Evolutionary conservation across 176 grass and related monocot genomes (phyloP).

Genomic region (Miscanthus lutarioriparius): DNA sequence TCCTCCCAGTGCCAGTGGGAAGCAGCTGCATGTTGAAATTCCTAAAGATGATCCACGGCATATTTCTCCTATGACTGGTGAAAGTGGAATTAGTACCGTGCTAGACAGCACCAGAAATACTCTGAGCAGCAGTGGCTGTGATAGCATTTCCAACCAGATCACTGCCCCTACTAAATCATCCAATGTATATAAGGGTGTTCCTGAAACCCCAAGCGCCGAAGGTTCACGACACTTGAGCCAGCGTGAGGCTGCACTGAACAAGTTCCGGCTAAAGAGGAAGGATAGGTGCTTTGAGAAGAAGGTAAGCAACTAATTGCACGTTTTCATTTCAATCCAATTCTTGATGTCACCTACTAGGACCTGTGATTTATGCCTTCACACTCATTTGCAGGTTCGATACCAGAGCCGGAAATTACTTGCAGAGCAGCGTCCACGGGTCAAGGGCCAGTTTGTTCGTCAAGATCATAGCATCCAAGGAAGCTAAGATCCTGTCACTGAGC

Average conservation of each 20-base stretch:
- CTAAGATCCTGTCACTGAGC: background rate
- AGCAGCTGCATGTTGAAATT: slow-evolving; percentile 35
- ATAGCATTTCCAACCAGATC: slow-evolving; percentile 37
- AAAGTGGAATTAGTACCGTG: slow-evolving; percentile 45
- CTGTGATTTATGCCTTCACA: slow-evolving; percentile 27
- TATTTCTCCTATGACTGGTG: slow-evolving; percentile 47
- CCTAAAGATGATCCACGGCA: slow-evolving; percentile 36
- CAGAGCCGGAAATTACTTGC: slow-evolving; percentile 97
- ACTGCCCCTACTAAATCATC: slow-evolving; percentile 27
- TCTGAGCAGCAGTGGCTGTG: slow-evolving; percentile 32
- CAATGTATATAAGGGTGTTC: slow-evolving; percentile 2
- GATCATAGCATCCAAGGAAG: slow-evolving; percentile 54
- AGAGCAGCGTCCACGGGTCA: slow-evolving; percentile 86
- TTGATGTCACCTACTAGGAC: background rate
- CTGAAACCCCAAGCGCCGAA: slow-evolving; percentile 38
- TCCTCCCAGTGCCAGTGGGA: slow-evolving; percentile 20
- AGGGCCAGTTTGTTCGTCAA: slow-evolving; percentile 98
- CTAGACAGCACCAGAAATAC: slow-evolving; percentile 41
- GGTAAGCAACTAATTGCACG: slow-evolving; percentile 46
- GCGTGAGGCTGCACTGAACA: slow-evolving; percentile 84
- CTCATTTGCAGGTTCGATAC: slow-evolving; percentile 69
- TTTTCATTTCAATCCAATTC: background rate
- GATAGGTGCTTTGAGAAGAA: slow-evolving; percentile 99
- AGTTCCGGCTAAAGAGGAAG: slow-evolving; percentile 95
- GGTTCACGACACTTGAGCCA: slow-evolving; percentile 53